Percentiles rank a stretch among this genome's conserved stretches.
These are phyloP conservation scores for Carallia pectinifolia DNA, from an alignment of 345 rosid species.

Conservation along the genomic window DNA sequence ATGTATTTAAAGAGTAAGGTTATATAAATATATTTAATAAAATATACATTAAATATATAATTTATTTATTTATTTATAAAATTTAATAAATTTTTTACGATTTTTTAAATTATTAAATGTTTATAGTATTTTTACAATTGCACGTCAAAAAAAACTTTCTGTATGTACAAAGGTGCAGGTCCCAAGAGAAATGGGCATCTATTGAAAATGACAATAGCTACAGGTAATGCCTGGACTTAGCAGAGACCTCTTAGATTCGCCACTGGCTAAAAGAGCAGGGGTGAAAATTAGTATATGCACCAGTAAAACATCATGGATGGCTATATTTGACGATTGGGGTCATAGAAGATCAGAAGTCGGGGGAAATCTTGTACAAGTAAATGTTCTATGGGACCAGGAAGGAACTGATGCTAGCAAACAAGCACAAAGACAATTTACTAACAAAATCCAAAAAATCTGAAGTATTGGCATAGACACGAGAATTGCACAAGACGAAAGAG, in stretches of 20 bases:
- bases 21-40: no score
- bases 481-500: neutral
- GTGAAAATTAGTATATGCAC: neutral
- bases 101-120: no score
- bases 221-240: no score
- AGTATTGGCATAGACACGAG: neutral
- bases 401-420: conserved; percentile 6
- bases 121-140: no score
- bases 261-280: no score
- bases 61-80: no score
- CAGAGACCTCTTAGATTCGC: no score
- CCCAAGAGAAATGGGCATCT: neutral
- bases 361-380: conserved; percentile 4
- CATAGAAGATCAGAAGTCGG: conserved; percentile 1
- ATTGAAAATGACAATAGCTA: no score
- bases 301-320: neutral
- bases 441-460: conserved; percentile 5
- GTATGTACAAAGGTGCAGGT: neutral
- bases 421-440: conserved; percentile 2
- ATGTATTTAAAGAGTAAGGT: no score
- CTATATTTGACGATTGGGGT: neutral
- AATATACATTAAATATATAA: no score
- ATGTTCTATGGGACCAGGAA: neutral
- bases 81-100: no score
- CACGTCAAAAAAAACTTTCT: no score